Conservation (phyloP, 306 rosid species). For the Ammopiptanthus mongolicus region DNA sequence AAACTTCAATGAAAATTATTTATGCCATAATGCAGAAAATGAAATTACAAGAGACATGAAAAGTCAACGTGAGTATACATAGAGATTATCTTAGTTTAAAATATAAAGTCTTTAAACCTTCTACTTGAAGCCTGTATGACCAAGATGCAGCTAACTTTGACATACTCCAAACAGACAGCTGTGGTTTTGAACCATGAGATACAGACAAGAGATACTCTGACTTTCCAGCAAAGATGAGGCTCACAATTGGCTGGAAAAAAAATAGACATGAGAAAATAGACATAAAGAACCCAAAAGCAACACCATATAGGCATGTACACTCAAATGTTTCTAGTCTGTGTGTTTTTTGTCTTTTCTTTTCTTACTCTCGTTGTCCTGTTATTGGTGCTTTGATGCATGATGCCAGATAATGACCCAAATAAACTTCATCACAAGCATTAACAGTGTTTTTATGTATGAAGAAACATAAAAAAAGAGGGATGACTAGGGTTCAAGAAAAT, state of each 20-base stretch:
- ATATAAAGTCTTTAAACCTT: constrained; percentile 49
- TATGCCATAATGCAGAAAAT: background rate
- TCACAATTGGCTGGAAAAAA: constrained; percentile 57
- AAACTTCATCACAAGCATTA: background rate
- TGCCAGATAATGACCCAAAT: background rate
- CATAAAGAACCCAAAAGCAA: constrained; percentile 10
- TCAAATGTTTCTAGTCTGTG: background rate
- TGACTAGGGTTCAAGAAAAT: constrained; percentile 9
- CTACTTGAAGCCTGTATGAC: constrained; percentile 82
- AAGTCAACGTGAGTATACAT: background rate
- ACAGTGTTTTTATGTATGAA: background rate
- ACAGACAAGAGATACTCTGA: constrained; percentile 70
- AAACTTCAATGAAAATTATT: background rate
- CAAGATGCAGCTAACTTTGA: constrained; percentile 59
- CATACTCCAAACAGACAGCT: constrained; percentile 67
- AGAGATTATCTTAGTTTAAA: background rate
- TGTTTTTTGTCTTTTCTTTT: background rate
- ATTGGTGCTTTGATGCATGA: constrained; percentile 10
- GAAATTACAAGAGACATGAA: background rate
- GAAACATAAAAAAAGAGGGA: background rate
- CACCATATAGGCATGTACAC: background rate
- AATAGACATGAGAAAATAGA: background rate
- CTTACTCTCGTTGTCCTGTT: background rate
- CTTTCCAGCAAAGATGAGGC: constrained; percentile 69
- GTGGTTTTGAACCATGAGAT: constrained; percentile 69